Conservation (phyloP, 371 early-diverging fungal genomes). For the Batkoa obscura region DNA sequence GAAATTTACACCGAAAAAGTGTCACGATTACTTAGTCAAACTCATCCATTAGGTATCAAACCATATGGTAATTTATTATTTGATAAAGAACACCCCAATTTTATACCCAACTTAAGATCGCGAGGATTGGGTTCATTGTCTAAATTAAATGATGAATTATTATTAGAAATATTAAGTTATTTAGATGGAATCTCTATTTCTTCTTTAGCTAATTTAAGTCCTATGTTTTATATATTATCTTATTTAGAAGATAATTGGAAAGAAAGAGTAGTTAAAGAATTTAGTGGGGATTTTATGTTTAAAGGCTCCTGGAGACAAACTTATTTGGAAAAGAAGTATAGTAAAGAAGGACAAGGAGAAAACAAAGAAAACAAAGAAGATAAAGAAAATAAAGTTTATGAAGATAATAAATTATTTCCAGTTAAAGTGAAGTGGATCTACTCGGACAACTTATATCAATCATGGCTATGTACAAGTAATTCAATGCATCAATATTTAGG, state of each 20-base stretch:
- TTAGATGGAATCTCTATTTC: slow-evolving; percentile 14
- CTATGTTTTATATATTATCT: slow-evolving; percentile 22
- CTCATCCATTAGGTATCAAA: slow-evolving; percentile 37
- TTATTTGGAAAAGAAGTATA: slow-evolving; percentile 12
- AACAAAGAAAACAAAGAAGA: slow-evolving; percentile 7
- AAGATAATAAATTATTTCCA: too few species aligned
- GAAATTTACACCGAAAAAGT: too few species aligned
- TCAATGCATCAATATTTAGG: slow-evolving; percentile 23
- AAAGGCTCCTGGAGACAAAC: slow-evolving; percentile 24
- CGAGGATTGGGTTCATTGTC: slow-evolving; percentile 22
- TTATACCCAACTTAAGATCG: slow-evolving; percentile 13
- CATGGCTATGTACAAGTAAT: slow-evolving; percentile 25
- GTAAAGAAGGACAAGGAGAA: neutral
- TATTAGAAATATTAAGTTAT: slow-evolving; percentile 17
- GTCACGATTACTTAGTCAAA: too few species aligned
- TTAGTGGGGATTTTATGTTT: slow-evolving; percentile 25
- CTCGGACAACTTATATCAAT: slow-evolving; percentile 32
- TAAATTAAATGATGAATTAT: slow-evolving; percentile 20
- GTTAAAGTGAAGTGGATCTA: slow-evolving; percentile 18
- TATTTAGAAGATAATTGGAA: slow-evolving; percentile 35
- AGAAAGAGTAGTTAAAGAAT: slow-evolving; percentile 16
- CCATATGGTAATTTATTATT: slow-evolving; percentile 35
- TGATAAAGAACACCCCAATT: slow-evolving; percentile 11
- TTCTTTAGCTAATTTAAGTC: slow-evolving; percentile 16
- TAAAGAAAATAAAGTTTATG: too few species aligned